Base-by-base conservation (phyloP, 2,329 filamentous ascomycete genomes). In the Xylaria sp. region DNA sequence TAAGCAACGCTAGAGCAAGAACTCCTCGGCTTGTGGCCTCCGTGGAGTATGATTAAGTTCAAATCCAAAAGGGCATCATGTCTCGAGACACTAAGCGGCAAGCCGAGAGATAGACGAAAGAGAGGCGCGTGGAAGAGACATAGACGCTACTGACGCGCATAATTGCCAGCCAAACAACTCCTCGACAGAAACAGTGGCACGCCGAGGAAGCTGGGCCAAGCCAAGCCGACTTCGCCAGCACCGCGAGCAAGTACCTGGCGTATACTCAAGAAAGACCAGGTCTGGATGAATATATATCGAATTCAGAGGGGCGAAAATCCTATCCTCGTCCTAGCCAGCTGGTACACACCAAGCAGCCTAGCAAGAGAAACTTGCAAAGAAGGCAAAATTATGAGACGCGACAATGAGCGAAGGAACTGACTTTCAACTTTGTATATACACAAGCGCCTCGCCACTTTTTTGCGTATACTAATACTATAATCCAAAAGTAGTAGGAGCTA, bases 401-500 rank as follows among this genome's bases (percentile, higher is more conserved):
- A 51, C 18, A 23, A 66, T 31, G 48, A 66, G 20, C 41, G n/a
- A 54, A 58, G 39, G 46, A 15, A 36, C n/a, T 39, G 20, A 36
- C 13, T 39, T 64, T 65, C n/a, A 60, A 60, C 48, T 58, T 70
- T 70, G 68, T 70, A 68, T 68, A 70, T 71, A 71, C 58, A 58
- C 28, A 31, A 28, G 28, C 18, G 18, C 51, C 23, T 28, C 28
- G 0, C 62, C 48, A 61, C 43, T 31, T 58, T 66, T 66, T 71
- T 64, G 66, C 68, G 61, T 70, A 70, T 58, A 63, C 61, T 70
- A 70, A 55, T 68, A 68, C 65, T 61, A 67, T 70, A 70, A 70
- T 68, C 64, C 64, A 67, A 67, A 67, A 56, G 15, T 7, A 46
- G 13, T 51, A 64, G 49, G n/a, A 67, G 64, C 55, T 57, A 63